Base-by-base conservation (phyloP, 306 rosid genomes). In the Acmispon strigosus region DNA sequence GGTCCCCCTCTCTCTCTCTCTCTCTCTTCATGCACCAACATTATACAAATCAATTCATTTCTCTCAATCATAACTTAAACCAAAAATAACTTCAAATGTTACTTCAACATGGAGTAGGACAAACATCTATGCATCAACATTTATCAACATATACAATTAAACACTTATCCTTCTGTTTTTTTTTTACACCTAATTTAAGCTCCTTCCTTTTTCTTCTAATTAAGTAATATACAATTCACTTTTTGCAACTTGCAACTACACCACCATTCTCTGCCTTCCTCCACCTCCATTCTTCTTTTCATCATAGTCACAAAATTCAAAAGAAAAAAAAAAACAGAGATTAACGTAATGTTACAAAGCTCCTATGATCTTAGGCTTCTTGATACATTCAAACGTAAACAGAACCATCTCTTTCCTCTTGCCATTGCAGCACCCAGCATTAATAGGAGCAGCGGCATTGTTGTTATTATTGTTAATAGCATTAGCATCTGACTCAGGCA, bases 351-450 rank as follows among this genome's bases (percentile, higher is more conserved):
- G 86, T 84, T 79, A 94, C 92, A 91, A 87, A 73, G 99, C 96
- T 67, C 97, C 97, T 29, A 91, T 82, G 43, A 87, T 76, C 85
- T 96, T 91, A 41, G 84, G 95, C 65, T 94, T 91, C 86, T 94
- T 94, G 79, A 76, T 82, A 37, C 87, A 91, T 41, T 91, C 92
- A 1, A 89, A 75, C 0, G 81, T 58, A 66, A 94, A 86, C 41
- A 87, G 73, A 14, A 87, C 95, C 83, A 87, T 73, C 54, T 91
- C 97, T 52, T 73, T 84, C 73, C 96, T 89, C 78, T 94, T 94
- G 58, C 91, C 91, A 59, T 72, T 80, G 70, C 70, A 79, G 24
- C 84, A 82, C 2, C 86, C 91, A 20, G 65, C 77, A 50, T 19
- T 20, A n/a, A 51, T 13, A 50, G 20, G 49, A 4, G 73, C 68